Conservation (phyloP, 2,329 filamentous ascomycete species). For the Hypoxylon rubiginosum region DNA sequence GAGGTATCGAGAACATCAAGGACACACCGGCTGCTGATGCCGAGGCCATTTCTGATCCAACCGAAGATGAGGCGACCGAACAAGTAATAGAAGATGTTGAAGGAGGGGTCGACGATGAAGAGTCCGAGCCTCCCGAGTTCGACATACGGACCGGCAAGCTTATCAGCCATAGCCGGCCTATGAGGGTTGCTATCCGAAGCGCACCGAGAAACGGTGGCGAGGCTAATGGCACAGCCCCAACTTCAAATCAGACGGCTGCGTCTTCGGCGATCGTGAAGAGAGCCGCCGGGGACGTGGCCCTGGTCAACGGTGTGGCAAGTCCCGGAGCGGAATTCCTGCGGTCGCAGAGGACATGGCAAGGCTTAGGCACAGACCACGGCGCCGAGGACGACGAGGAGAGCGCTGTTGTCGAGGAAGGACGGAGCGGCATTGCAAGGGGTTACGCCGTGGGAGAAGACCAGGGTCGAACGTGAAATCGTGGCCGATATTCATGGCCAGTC, state of each 20-base stretch:
- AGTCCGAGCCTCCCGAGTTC: constrained; percentile 88
- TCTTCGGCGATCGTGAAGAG: constrained; percentile 73
- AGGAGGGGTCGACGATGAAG: constrained; percentile 69
- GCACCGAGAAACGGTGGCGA: constrained; percentile 35
- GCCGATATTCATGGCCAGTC: neutral
- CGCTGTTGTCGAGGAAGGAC: constrained; percentile 84
- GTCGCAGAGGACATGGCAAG: constrained; percentile 89
- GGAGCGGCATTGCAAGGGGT: constrained; percentile 88
- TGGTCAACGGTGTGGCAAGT: constrained; percentile 87
- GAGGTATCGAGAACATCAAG: constrained; percentile 81
- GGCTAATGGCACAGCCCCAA: constrained; percentile 34
- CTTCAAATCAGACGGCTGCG: constrained; percentile 35
- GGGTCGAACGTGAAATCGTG: constrained; percentile 49
- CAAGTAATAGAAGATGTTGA: constrained; percentile 51
- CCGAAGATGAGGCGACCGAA: constrained; percentile 32
- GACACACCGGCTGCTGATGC: constrained; percentile 46
- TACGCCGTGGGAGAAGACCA: constrained; percentile 79
- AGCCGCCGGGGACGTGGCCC: constrained; percentile 76
- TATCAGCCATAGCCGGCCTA: constrained; percentile 81
- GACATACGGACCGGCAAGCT: constrained; percentile 91
- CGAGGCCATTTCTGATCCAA: constrained; percentile 37
- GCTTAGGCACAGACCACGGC: constrained; percentile 87
- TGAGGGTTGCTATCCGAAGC: constrained; percentile 64
- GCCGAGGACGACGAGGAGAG: constrained; percentile 71
- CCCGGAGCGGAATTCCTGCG: constrained; percentile 90